Conservation (phyloP, 148 eudicot species). For the Rhododendron ovatum region DNA sequence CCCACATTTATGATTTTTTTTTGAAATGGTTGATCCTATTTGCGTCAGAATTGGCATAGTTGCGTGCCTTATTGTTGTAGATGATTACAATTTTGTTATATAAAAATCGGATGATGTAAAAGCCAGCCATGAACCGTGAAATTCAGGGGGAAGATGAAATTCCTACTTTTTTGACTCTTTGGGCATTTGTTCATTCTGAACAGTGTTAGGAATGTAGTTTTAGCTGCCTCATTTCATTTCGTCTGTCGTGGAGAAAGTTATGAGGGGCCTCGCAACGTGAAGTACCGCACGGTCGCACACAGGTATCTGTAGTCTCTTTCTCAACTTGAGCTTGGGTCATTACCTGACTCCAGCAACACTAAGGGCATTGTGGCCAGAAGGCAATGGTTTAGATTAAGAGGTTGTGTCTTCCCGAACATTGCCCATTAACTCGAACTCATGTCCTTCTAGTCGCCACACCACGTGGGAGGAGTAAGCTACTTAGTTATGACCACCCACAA, state of each 20-base stretch:
- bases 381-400: neutral
- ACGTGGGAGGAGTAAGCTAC: neutral
- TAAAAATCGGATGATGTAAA: neutral
- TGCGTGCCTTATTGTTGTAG: neutral
- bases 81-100: neutral
- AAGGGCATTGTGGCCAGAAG: neutral
- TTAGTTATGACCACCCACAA: neutral
- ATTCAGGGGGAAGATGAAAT: neutral
- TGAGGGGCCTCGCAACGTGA: neutral
- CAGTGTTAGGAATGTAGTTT: neutral
- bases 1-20: neutral
- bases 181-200: neutral
- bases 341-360: neutral
- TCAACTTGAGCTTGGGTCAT: neutral
- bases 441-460: neutral
- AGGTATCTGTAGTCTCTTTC: neutral
- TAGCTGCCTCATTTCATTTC: neutral
- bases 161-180: neutral
- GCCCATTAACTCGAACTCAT: neutral
- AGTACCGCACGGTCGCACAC: neutral
- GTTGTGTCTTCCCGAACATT: neutral
- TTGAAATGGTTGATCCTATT: neutral
- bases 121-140: neutral
- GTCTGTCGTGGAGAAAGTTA: neutral
- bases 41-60: neutral